A percentile compares a stretch with the other conserved stretches of the same genome.
Evolutionary conservation across 805 yeast genomes (phyloP).

Genomic region (Myxozyma neotropica): DNA sequence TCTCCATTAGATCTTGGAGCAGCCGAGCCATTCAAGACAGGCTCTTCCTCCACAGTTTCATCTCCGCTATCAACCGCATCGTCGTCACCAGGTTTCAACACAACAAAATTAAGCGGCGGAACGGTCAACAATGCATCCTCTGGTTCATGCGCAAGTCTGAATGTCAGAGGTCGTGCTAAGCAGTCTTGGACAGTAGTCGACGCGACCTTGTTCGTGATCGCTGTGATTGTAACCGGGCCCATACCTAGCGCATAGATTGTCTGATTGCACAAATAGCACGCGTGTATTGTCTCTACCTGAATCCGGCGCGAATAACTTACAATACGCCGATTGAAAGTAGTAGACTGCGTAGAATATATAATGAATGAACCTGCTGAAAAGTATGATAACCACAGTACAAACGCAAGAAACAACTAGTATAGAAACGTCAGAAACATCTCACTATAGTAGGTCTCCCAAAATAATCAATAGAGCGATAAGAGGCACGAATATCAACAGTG

Average conservation of each 20-base stretch:
- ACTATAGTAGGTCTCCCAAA: too few relatives aligned
- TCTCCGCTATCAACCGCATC: constrained; percentile 1
- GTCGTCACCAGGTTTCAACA: constrained; percentile 8
- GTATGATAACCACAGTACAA: too few relatives aligned
- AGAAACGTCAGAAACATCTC: too few relatives aligned
- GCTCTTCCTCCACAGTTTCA: constrained; percentile 1
- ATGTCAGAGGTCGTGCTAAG: constrained; percentile 27
- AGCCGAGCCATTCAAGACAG: neutral
- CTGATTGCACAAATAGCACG: too few relatives aligned
- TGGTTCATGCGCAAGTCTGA: constrained; percentile 23
- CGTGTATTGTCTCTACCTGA: too few relatives aligned
- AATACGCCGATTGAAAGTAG: too few relatives aligned
- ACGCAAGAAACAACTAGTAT: too few relatives aligned
- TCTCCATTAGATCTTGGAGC: neutral
- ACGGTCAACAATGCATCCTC: constrained; percentile 23
- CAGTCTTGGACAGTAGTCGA: constrained; percentile 20
- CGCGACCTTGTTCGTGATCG: constrained; percentile 20
- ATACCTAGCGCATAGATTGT: neutral
- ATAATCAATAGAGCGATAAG: too few relatives aligned
- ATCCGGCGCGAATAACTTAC: too few relatives aligned
- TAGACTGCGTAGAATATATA: too few relatives aligned
- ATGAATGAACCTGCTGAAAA: too few relatives aligned
- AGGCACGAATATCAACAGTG: too few relatives aligned
- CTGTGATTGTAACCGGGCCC: constrained; percentile 27
- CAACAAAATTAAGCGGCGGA: constrained; percentile 23